phyloP scores from a whole-genome alignment of 2,329 filamentous ascomycete species.

The Monosporascus cannonballus region DNA sequence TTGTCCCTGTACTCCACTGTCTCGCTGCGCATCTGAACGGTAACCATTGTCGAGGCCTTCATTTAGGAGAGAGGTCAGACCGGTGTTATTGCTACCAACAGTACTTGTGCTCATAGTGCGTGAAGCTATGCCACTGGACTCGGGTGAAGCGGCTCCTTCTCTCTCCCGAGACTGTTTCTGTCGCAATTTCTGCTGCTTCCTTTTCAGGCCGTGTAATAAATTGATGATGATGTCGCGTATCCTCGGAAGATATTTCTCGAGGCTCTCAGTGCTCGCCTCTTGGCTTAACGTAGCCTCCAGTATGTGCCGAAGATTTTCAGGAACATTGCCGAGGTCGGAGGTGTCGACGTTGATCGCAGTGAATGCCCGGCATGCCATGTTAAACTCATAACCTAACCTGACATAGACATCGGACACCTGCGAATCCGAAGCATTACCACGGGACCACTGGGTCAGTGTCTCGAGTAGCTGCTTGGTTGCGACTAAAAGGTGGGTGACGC shows the following conservation, averaged over 20 bases:
- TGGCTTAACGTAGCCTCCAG: slow-evolving; percentile 95
- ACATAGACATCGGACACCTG: slow-evolving; percentile 99
- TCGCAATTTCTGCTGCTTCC: slow-evolving; percentile 86
- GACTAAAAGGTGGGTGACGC: slow-evolving; percentile 93
- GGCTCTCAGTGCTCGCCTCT: slow-evolving; percentile 85
- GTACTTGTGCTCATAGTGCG: slow-evolving; percentile 55
- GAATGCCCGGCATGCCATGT: slow-evolving; percentile 95
- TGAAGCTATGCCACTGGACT: slow-evolving; percentile 32
- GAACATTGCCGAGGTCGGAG: slow-evolving; percentile 87
- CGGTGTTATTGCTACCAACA: slow-evolving; percentile 49
- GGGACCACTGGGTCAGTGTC: slow-evolving; percentile 96
- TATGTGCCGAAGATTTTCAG: slow-evolving; percentile 82
- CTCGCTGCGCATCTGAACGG: slow-evolving; percentile 31
- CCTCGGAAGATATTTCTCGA: slow-evolving; percentile 87
- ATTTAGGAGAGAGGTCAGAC: slow-evolving; percentile 52
- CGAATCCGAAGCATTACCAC: slow-evolving; percentile 81
- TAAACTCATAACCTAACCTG: slow-evolving; percentile 95
- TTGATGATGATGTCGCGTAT: slow-evolving; percentile 99
- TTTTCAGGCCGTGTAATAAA: slow-evolving; percentile 88
- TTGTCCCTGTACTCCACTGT: slow-evolving; percentile 20
- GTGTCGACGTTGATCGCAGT: slow-evolving; percentile 96
- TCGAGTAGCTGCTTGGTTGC: slow-evolving; percentile 97
- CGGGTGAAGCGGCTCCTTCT: slow-evolving; percentile 34
- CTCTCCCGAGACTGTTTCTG: slow-evolving; percentile 56
- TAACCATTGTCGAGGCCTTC: slow-evolving; percentile 53